phyloP scores from a whole-genome alignment of 441 rosid species.

The Croton laevigatus region DNA sequence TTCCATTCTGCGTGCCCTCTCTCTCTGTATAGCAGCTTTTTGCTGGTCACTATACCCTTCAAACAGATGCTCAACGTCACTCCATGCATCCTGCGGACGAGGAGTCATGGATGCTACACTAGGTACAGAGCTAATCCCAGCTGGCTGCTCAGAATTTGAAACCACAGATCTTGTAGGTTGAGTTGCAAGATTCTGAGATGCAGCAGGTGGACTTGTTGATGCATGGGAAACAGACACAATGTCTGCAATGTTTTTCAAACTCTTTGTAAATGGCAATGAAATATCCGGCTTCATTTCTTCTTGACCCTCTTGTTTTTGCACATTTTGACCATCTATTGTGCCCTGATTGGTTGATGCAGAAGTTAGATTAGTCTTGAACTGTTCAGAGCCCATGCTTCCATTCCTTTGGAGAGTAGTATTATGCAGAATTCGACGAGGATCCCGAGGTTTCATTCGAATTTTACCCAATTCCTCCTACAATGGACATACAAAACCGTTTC shows the following conservation, averaged over 20 bases:
- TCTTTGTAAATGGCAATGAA: conserved; percentile 61
- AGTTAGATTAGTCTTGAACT: conserved; percentile 41
- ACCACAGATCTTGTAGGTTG: conserved; percentile 36
- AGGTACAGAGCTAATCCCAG: conserved; percentile 34
- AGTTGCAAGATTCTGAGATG: conserved; percentile 37
- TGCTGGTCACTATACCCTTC: conserved; percentile 90
- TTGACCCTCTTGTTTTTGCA: conserved; percentile 36
- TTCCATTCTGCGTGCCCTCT: conserved; percentile 87
- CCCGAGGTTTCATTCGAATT: conserved; percentile 94
- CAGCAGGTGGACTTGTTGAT: conserved; percentile 34
- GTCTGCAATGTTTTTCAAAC: conserved; percentile 58
- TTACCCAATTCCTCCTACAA: conserved; percentile 66
- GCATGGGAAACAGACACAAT: conserved; percentile 61
- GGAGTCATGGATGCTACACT: conserved; percentile 41
- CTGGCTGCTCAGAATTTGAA: conserved; percentile 37
- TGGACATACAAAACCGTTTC: neutral
- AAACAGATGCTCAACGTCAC: conserved; percentile 86
- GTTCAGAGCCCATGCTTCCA: conserved; percentile 49
- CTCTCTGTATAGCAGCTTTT: conserved; percentile 90
- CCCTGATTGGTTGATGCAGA: conserved; percentile 29
- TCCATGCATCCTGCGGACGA: conserved; percentile 64
- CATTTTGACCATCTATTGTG: conserved; percentile 32
- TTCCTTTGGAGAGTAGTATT: conserved; percentile 52
- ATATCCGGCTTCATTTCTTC: conserved; percentile 53
- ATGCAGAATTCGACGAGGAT: conserved; percentile 89